Evolutionary conservation across 148 eudicot genomes (phyloP).

Genomic region (Cornus kousa): DNA sequence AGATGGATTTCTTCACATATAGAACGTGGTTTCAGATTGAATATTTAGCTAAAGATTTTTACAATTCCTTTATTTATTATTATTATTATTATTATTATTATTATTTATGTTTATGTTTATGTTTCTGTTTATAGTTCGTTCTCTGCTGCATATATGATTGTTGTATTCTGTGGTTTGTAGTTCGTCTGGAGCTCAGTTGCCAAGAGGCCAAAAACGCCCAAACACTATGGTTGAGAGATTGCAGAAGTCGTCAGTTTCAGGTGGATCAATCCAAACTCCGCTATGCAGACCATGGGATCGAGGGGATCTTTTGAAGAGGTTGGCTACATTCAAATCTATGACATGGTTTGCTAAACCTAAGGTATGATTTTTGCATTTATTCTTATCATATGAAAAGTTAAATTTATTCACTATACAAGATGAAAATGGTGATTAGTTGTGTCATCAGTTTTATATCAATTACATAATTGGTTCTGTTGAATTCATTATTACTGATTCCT

Average conservation of each 20-base stretch:
- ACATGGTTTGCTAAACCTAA: conserved; percentile 99
- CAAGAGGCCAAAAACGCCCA: conserved; percentile 61
- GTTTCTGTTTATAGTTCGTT: conserved; percentile 1
- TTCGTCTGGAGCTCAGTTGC: conserved; percentile 29
- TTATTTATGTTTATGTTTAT: background rate
- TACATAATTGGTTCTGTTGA: background rate
- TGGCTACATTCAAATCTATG: conserved; percentile 95
- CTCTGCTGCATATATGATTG: background rate
- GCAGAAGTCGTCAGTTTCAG: conserved; percentile 13
- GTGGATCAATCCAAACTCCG: conserved; percentile 42
- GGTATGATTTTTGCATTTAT: conserved; percentile 37
- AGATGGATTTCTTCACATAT: background rate
- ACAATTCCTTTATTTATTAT: conserved; percentile 1
- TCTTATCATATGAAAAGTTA: background rate
- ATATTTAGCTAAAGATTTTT: background rate
- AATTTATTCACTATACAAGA: background rate
- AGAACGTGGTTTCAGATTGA: background rate
- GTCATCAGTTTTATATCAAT: background rate
- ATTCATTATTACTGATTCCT: too few relatives aligned
- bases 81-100: background rate
- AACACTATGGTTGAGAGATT: conserved; percentile 30
- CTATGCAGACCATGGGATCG: conserved; percentile 93
- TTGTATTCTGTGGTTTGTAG: conserved; percentile 23
- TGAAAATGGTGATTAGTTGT: background rate
- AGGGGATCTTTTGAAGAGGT: conserved; percentile 69